Evolutionary conservation across 257 asterid species (phyloP), one percentile per base, ranked within the genome.

Genomic region (Solanum chaucha): DNA sequence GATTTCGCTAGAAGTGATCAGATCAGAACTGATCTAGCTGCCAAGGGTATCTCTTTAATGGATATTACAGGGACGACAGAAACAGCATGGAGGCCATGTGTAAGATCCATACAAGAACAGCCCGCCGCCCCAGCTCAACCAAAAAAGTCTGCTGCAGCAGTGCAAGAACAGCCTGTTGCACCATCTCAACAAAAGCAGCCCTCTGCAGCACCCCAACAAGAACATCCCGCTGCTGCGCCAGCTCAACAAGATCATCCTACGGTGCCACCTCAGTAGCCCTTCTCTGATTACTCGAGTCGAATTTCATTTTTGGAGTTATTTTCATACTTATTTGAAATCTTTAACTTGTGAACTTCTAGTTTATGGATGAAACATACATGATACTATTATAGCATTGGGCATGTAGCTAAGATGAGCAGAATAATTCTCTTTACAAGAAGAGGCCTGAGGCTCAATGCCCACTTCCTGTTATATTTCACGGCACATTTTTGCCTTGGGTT

Each of bases 41-140:
- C 89, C 13, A 93, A 89, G 87, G 99, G 99, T 67, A 94, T 95
- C 51, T 94, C 96, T 4, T 84, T 95, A 87, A 94, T 94, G 98
- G 99, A 95, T 86, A 84, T 94, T 85, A 83, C 93, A 3, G 99
- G 98, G 19, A 92, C 92, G 15, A 92, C 90, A 64, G 98, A 93
- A 89, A 94, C 97, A 6, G 87, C 90, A 5, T 97, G 99, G 99
- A 92, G 98, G 90, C 99, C 99, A 26, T 95, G 97, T 85, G 93
- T 92, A 83, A 92, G 92, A 3, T 70, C 86, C 5, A 86, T 59
- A 20, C 91, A 88, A 87, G 94, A 91, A 48, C 44, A 51, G 84
- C 85, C 88, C 10, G 34, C 15, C 12, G n/a, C 10, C 10, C 28
- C 90, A 11, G 89, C 48, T 28, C 89, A 87, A 35, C 22, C 40